A percentile compares a stretch with the other conserved stretches of the same genome.
Evolutionary conservation across 306 rosid genomes (phyloP).

Genomic region (Gleditsia sinensis): DNA sequence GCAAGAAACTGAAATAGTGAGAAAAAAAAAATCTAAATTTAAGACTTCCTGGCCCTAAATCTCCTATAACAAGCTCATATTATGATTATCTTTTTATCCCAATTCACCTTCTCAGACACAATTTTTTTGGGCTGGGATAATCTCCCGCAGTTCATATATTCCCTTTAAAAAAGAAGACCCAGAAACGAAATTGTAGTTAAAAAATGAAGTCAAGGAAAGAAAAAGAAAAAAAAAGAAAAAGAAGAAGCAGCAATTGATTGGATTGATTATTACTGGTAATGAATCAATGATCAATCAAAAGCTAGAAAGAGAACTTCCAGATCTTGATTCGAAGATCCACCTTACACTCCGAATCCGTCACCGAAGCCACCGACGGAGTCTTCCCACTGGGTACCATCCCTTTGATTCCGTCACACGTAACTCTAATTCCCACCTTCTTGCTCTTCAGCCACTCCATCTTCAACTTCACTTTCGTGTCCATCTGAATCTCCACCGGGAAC

Average conservation of each 20-base stretch:
- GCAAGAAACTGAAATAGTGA: slow-evolving; percentile 8
- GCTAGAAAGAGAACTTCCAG: slow-evolving; percentile 82
- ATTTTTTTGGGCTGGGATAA: background rate
- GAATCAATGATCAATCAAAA: slow-evolving; percentile 19
- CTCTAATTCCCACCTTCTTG: slow-evolving; percentile 85
- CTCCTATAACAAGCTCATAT: slow-evolving; percentile 40
- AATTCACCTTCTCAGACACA: slow-evolving; percentile 30
- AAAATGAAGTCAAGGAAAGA: background rate
- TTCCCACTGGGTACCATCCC: slow-evolving; percentile 74
- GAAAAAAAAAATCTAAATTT: slow-evolving; percentile 2
- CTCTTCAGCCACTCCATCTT: slow-evolving; percentile 68
- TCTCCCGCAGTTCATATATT: slow-evolving; percentile 17
- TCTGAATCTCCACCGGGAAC: slow-evolving; percentile 62
- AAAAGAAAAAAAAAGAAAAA: slow-evolving; percentile 26
- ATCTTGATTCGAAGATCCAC: slow-evolving; percentile 98
- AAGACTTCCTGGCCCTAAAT: slow-evolving; percentile 31
- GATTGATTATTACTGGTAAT: slow-evolving; percentile 40
- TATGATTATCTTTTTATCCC: background rate
- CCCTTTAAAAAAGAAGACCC: background rate
- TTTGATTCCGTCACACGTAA: slow-evolving; percentile 65
- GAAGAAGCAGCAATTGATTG: slow-evolving; percentile 33
- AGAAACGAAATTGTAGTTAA: background rate
- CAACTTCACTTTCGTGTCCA: slow-evolving; percentile 87
- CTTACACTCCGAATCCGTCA: slow-evolving; percentile 71
- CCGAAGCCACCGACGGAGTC: slow-evolving; percentile 77